These are phyloP conservation scores for Tubosaeta brunneosetosa DNA, from an alignment of 768 basidiomycete species.

Conservation along the genomic window DNA sequence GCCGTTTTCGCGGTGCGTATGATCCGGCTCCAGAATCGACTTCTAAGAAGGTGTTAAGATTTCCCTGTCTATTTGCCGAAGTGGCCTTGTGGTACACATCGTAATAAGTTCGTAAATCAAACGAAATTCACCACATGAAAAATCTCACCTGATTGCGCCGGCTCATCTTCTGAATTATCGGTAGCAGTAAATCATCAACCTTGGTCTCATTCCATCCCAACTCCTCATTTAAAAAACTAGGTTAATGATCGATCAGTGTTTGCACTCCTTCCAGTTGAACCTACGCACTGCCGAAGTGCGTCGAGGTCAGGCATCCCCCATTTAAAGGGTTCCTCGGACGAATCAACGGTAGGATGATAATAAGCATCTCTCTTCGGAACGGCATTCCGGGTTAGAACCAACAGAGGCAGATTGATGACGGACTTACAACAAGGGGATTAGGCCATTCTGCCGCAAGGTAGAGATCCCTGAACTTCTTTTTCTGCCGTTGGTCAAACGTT, in stretches of 20 bases:
- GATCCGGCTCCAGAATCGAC: constrained; percentile 62
- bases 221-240: constrained; percentile 70
- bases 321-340: constrained; percentile 89
- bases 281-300: constrained; percentile 71
- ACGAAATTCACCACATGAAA: background rate
- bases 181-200: constrained; percentile 86
- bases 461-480: constrained; percentile 82
- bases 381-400: background rate
- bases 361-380: constrained; percentile 78
- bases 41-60: constrained; percentile 72
- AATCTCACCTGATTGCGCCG: constrained; percentile 65
- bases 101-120: background rate
- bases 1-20: constrained; percentile 71
- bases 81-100: constrained; percentile 39
- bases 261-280: constrained; percentile 2
- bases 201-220: constrained; percentile 78
- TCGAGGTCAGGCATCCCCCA: constrained; percentile 98
- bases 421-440: constrained; percentile 78
- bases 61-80: constrained; percentile 71
- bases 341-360: constrained; percentile 85
- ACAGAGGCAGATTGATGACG: constrained; percentile 5
- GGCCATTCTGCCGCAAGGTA: constrained; percentile 86
- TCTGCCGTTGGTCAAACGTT: constrained; percentile 43
- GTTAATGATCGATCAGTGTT: constrained; percentile 9
- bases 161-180: constrained; percentile 86